Conservation (phyloP, 108 stramenopile species). For the Craspedostauros australis region DNA sequence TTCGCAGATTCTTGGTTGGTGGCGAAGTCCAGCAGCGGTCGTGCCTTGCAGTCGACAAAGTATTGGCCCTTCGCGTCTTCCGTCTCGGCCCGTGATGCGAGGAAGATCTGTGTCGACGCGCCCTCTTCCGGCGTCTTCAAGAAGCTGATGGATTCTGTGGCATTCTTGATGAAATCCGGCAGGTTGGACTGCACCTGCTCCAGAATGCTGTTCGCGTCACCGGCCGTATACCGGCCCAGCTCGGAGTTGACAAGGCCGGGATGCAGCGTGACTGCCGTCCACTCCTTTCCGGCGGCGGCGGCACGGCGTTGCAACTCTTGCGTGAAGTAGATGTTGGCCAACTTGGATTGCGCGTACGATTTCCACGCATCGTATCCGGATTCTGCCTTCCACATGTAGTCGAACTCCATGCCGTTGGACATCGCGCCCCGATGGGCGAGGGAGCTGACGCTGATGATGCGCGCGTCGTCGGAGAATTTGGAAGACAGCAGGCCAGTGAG, state of each 20-base stretch:
- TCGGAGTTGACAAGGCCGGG: slow-evolving; percentile 64
- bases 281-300: slow-evolving; percentile 6
- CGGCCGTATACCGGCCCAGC: slow-evolving; percentile 23
- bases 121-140: slow-evolving; percentile 46
- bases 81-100: slow-evolving; percentile 22
- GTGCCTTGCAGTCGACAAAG: slow-evolving; percentile 22
- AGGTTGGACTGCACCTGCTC: slow-evolving; percentile 17
- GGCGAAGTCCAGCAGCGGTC: slow-evolving; percentile 26
- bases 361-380: slow-evolving; percentile 36
- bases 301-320: slow-evolving; percentile 49
- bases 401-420: slow-evolving; percentile 23
- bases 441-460: slow-evolving; percentile 60
- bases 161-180: too few relatives aligned
- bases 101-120: slow-evolving; percentile 42
- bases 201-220: slow-evolving; percentile 20
- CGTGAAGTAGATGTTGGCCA: slow-evolving; percentile 65
- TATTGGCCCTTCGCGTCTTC: slow-evolving; percentile 20
- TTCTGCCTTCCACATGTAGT: slow-evolving; percentile 10
- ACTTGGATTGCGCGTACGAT: slow-evolving; percentile 45
- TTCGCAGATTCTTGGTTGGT: slow-evolving; percentile 20
- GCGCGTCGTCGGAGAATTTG: slow-evolving; percentile 21
- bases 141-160: neutral
- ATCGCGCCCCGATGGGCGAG: slow-evolving; percentile 31
- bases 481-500: slow-evolving; percentile 45
- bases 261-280: slow-evolving; percentile 31